Evolutionary conservation across 352 stramenopile genomes (phyloP).

Genomic region (Pythium guiyangense): DNA sequence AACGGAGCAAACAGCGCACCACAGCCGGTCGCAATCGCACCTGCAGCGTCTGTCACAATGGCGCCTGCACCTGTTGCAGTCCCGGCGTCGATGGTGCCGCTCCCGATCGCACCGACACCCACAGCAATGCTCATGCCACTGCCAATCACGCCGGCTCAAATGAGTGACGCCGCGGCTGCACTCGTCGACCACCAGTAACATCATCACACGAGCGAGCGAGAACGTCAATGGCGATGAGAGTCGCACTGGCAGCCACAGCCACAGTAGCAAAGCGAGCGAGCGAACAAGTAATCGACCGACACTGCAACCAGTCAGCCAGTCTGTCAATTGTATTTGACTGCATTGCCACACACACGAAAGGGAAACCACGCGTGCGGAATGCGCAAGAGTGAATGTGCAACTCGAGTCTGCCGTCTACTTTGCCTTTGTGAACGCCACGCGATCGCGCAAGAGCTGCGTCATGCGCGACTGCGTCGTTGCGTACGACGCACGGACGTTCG

Average conservation of each 20-base stretch:
- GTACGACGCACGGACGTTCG: slow-evolving; percentile 41
- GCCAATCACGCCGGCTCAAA: neutral
- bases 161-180: neutral
- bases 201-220: too few relatives aligned
- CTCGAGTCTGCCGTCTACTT: slow-evolving; percentile 1
- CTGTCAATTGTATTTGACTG: too few relatives aligned
- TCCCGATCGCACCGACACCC: neutral
- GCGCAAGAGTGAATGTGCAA: too few relatives aligned
- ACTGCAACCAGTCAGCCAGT: too few relatives aligned
- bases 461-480: slow-evolving; percentile 27
- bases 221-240: too few relatives aligned
- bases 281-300: too few relatives aligned
- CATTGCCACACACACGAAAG: too few relatives aligned
- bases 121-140: neutral
- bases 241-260: too few relatives aligned
- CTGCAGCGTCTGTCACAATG: neutral
- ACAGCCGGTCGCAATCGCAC: neutral
- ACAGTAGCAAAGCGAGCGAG: too few relatives aligned
- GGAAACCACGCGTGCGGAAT: too few relatives aligned
- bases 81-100: neutral
- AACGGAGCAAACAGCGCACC: neutral
- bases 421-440: slow-evolving; percentile 10
- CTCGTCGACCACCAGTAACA: neutral
- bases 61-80: neutral
- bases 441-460: slow-evolving; percentile 28